Base-by-base conservation (phyloP, 257 asterid species). In the Capsicum pubescens region DNA sequence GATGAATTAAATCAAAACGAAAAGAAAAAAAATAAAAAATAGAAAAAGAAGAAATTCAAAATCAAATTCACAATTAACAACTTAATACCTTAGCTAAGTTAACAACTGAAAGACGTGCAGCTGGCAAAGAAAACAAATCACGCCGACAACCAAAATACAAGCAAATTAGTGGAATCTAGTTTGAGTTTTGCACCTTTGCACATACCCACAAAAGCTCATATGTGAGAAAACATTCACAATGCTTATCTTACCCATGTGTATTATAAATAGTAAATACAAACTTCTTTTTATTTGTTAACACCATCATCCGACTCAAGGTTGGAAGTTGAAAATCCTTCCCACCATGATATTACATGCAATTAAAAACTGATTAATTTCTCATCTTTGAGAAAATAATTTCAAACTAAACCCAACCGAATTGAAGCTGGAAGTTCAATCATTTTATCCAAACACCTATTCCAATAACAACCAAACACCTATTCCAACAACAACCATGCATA, bases 101-200 rank as follows among this genome's bases (percentile, higher is more conserved):
- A 96, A 88, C 89, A 96, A 86, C 82, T 85, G 90, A 83, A 87
- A 91, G 50, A 94, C 92, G 79, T 94, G 89, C 93, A 89, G 84
- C 88, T 69, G 85, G 84, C 82, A 90, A 80, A 87, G n/a, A n/a
- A 70, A 82, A 84, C 84, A 84, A 84, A 74, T 71, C 72, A 84
- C 82, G 50, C 39, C 69, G 84, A 67, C 84, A 35, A 82, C 81
- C 58, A 71, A 83, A 42, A 36, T 19, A 76, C 56, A 39, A 16
- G 39, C 63, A 32, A 55, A 67, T 36, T n/a, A 54, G 52, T 11
- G 66, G 44, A 4, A 56, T 9, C n/a, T 56, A 8, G 12, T 56
- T 32, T 77, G 54, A 50, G 36, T 48, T 48, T 39, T 1, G 50
- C 4, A 14, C 60, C 8, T 17, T 84, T 2, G 46, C 13, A 19